Conservation (phyloP, 768 basidiomycete species). For the Brasilioporus rufonigricans region DNA sequence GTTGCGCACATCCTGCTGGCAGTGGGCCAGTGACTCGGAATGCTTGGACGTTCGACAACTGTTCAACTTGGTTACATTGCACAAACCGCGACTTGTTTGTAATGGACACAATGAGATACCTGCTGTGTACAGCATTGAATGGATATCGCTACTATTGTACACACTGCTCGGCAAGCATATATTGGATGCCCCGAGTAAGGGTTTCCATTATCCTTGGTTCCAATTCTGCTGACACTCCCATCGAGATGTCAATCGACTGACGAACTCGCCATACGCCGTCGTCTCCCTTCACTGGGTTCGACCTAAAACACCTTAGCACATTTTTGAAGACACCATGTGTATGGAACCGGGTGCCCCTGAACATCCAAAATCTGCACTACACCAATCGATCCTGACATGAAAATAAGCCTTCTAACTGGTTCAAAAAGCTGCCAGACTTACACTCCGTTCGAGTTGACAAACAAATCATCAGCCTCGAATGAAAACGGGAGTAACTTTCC, state of each 20-base stretch:
- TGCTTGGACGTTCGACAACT: too few relatives aligned
- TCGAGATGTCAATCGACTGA: neutral
- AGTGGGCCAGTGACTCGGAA: too few relatives aligned
- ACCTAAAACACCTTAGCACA: neutral
- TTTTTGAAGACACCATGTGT: neutral
- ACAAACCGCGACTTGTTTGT: too few relatives aligned
- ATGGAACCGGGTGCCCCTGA: neutral
- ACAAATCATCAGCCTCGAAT: slow-evolving; percentile 1
- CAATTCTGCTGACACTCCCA: neutral
- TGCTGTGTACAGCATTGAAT: neutral
- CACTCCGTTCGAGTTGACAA: slow-evolving; percentile 19
- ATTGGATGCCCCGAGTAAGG: neutral
- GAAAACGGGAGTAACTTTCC: slow-evolving; percentile 6
- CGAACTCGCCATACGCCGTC: neutral
- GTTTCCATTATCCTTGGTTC: neutral
- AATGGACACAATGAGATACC: too few relatives aligned
- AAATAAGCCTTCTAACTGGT: neutral
- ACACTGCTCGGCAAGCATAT: neutral
- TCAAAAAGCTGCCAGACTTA: slow-evolving; percentile 1
- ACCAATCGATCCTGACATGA: too few relatives aligned
- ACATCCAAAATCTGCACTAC: neutral
- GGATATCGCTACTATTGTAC: neutral
- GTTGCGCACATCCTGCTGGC: too few relatives aligned
- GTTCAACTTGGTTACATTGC: too few relatives aligned
- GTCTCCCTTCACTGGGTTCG: neutral